Base-by-base conservation (phyloP, 805 yeast species). In the Zygoascus flipseniorum region DNA sequence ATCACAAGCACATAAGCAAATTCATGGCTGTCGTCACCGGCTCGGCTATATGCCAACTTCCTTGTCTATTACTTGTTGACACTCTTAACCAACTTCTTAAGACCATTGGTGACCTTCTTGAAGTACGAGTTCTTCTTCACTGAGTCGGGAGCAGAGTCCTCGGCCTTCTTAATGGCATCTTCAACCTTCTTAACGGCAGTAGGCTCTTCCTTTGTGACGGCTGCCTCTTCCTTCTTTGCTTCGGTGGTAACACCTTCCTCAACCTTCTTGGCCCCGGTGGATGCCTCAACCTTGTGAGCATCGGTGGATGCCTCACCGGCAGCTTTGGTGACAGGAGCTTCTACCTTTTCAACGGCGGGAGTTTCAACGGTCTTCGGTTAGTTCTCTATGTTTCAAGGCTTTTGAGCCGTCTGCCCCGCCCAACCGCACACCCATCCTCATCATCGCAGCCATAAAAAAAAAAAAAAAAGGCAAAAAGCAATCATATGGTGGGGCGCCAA, bases 81-180 rank as follows among this genome's bases (percentile, higher is more conserved):
- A 48, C 55, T 52, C 62, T 63, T 63, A 58, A 62, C 66, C 35
- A 63, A 56, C 62, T 62, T 63, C 66, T 63, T 63, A 54, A 63
- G 51, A 19, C 55, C 53, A 43, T 51, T 46, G 28, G 55, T 41
- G 35, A 56, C 47, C 61, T 58, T 60, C 65, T 63, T 63, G 61
- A 56, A 52, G 56, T 54, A 56, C 35, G 58, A 47, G 47, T 55
- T 58, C 61, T 61, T 62, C 61, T 61, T 62, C 56, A 58, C 56
- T 20, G 52, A 47, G 48, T 60, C 63, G 47, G 62, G 61, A 32
- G 58, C 53, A 42, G 53, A 55, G 32, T 31, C 54, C 37, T 54
- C 59, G 28, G 52, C 60, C 46, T 53, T 42, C 51, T 56, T 60
- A 31, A 50, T 56, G 41, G 60, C 57, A 18, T 54, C 56, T 32